Base-by-base conservation (phyloP, 2,329 filamentous ascomycete genomes). In the Aspergillus melleus region DNA sequence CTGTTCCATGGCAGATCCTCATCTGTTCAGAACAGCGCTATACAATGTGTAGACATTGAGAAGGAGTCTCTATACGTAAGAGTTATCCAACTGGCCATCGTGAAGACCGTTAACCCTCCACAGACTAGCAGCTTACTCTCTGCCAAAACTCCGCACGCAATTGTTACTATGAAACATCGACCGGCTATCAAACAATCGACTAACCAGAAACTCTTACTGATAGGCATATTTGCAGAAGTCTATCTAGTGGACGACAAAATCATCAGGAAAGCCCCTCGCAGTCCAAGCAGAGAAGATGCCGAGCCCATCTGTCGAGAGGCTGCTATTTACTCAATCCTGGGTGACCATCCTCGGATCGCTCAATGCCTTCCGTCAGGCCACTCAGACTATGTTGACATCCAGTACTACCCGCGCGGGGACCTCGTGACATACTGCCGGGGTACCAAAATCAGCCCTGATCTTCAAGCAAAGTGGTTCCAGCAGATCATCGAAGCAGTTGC, bases 401-500 rank as follows among this genome's bases (percentile, higher is more conserved):
- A 42, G 19, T 42, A 42, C 36, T 42, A 42, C 16, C 16, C 14
- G 4, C 14, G 8, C 16, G 36, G 36, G 4, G 36, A 42, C 8
- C 36, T 42, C 14, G 36, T n/a, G 36, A 42, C 16, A 1, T 42
- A 22, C 36, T 32, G 55, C 42, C 52, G 56, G 24, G 51, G 44
- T 22, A 52, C 58, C 24, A 54, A 8, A 10, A 26, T 59, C 11
- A 29, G 52, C 24, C 14, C 47, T 24, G 56, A 55, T 3, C 54
- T 60, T 22, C 58, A 46, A 49, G 54, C 53, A 52, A 62, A 61
- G 52, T 62, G 61, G 61, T 64, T 60, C 50, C 57, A 52, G 22
- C 66, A 69, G 57, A 66, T 68, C 22, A 58, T 69, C 8, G 63
- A 69, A 56, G 65, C 61, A 2, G 44, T 66, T 29, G 54, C 32